Evolutionary conservation across 176 grass and related monocot species (phyloP), one percentile per base, ranked within the genome.

Genomic region (Saccharum spontaneum): DNA sequence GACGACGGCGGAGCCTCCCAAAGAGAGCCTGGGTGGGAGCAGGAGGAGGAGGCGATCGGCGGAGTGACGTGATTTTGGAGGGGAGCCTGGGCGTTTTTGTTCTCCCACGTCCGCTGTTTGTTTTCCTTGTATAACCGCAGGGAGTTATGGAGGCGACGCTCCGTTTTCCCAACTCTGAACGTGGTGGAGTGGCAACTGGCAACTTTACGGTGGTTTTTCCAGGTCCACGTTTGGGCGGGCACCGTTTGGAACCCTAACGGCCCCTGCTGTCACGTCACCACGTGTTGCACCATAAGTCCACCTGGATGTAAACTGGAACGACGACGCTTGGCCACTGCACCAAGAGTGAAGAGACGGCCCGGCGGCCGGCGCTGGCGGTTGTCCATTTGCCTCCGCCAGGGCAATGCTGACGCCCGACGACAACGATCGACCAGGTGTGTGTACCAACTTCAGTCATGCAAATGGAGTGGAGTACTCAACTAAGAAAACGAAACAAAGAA

Each of bases 111-210:
- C 70, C n/a, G 70, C 34, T 4, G 34, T 82, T 71, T 2, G 60
- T 70, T 69, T 9, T 8, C 45, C 45, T 48, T 69, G 22, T 62
- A 31, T 28, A 89, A 86, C 83, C 11, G 83, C 64, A 70, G 37
- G 60, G 84, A 74, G 88, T 90, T 86, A 78, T 20, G 34, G 88
- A 67, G 39, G 48, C 28, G 16, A 20, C 18, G 84, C 30, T 72
- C 54, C 15, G n/a, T 86, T 86, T 67, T 8, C 1, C 45, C 44
- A 44, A n/a, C 9, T 10, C 44, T 75, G 24, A n/a, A 64, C 61
- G 54, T 72, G 73, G 62, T 16, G 48, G 4, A 64, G 61, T 64
- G 24, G 10, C 12, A 26, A 4, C 9, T 61, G 50, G 50, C 16
- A 54, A 78, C 83, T 22, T 73, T 73, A 11, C 6, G 24, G 28